Evolutionary conservation across 2,329 filamentous ascomycete species (phyloP).

Genomic region (Colletotrichum costaricense): DNA sequence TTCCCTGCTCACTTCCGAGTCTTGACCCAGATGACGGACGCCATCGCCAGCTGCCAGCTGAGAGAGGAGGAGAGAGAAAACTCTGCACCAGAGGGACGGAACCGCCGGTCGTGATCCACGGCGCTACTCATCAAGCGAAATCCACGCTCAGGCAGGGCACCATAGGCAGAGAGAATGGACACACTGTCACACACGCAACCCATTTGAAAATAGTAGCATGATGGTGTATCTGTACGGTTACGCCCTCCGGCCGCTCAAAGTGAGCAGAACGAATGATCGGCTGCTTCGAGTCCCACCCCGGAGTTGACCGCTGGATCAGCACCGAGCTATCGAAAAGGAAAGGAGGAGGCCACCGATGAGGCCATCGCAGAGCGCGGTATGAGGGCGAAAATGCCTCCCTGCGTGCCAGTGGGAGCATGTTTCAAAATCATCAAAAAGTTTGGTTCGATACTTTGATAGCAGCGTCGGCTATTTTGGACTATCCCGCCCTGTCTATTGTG

Average conservation of each 20-base stretch:
- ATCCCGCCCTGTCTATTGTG: neutral
- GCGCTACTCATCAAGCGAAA: constrained; percentile 13
- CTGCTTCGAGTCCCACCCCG: neutral
- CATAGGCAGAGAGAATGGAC: neutral
- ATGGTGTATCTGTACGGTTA: neutral
- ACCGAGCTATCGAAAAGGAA: neutral
- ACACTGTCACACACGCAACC: neutral
- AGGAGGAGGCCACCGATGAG: constrained; percentile 1
- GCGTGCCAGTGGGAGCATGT: neutral
- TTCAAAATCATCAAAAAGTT: constrained; percentile 9
- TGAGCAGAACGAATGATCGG: neutral
- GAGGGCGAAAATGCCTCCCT: neutral
- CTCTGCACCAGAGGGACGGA: constrained; percentile 4
- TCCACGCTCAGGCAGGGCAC: constrained; percentile 4
- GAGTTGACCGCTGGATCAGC: constrained; percentile 4
- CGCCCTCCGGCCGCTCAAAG: neutral
- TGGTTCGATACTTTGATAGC: neutral
- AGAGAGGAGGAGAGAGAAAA: neutral
- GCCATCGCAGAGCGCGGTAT: neutral
- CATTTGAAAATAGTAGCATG: neutral
- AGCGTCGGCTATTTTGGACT: neutral
- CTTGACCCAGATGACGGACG: neutral
- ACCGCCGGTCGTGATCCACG: constrained; percentile 25
- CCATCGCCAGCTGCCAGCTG: neutral
- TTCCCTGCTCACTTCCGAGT: constrained; percentile 1